Conservation (phyloP, 2,329 filamentous ascomycete genomes). For the Cytospora schulzeri region DNA sequence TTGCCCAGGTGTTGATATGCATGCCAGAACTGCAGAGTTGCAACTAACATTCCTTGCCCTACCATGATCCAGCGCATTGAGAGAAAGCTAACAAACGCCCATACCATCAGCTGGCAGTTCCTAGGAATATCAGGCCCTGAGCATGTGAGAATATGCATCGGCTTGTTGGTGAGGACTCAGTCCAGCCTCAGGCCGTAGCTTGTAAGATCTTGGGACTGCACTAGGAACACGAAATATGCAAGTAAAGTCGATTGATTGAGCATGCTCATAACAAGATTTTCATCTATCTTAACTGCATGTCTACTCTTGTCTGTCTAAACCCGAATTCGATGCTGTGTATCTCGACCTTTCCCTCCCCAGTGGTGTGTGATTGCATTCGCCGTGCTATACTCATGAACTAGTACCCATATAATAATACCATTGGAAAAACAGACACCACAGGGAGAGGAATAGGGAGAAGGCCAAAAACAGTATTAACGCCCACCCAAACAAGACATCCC, state of each 20-base stretch:
- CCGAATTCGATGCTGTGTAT: neutral
- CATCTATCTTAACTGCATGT: neutral
- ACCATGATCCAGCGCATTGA: too few species aligned
- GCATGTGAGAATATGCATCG: too few species aligned
- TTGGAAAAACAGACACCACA: neutral
- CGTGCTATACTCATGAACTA: neutral
- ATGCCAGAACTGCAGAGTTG: too few species aligned
- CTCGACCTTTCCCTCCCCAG: neutral
- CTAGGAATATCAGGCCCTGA: too few species aligned
- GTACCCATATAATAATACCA: neutral
- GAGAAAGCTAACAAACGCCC: too few species aligned
- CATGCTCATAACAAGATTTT: neutral
- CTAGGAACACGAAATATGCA: neutral
- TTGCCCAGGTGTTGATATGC: too few species aligned
- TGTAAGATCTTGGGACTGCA: neutral
- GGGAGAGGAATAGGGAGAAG: neutral
- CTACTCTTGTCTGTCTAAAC: neutral
- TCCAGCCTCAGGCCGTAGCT: too few species aligned
- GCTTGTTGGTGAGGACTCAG: too few species aligned
- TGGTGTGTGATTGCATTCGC: neutral
- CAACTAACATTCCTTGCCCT: too few species aligned
- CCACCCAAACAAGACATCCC: too few species aligned
- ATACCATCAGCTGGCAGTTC: too few species aligned
- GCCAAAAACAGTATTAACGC: neutral
- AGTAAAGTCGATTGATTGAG: neutral